These are phyloP conservation scores for Clitopilus passeckerianus DNA, from an alignment of 768 basidiomycete genomes.

Conservation along the genomic window DNA sequence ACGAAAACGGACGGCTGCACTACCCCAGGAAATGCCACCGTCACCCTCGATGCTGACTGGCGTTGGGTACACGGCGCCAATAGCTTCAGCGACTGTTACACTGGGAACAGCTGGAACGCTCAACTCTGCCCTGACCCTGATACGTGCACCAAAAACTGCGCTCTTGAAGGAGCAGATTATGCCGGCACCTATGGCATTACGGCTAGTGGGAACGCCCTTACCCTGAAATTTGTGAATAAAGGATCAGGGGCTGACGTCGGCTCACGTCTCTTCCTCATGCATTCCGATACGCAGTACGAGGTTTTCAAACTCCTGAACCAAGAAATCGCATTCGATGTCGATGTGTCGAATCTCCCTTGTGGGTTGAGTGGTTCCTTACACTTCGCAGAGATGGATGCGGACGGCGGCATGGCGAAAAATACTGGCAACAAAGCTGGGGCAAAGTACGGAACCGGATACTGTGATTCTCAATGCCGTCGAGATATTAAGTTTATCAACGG, in stretches of 20 bases:
- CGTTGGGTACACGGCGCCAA: slow-evolving; percentile 42
- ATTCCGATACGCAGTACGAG: slow-evolving; percentile 37
- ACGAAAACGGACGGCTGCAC: slow-evolving; percentile 36
- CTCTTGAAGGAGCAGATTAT: slow-evolving; percentile 44
- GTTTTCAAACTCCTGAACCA: slow-evolving; percentile 43
- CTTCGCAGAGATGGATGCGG: slow-evolving; percentile 52
- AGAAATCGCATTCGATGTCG: slow-evolving; percentile 60
- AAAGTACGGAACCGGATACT: slow-evolving; percentile 31
- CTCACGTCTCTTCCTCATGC: slow-evolving; percentile 47
- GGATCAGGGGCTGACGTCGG: slow-evolving; percentile 30
- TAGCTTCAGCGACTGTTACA: slow-evolving; percentile 43
- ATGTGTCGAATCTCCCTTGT: slow-evolving; percentile 51
- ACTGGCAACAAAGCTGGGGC: slow-evolving; percentile 53
- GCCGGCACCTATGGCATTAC: slow-evolving; percentile 48
- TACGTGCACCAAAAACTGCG: slow-evolving; percentile 41
- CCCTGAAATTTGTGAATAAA: slow-evolving; percentile 42
- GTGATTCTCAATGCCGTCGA: slow-evolving; percentile 46
- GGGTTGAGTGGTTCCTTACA: slow-evolving; percentile 58
- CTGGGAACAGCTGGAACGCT: slow-evolving; percentile 50
- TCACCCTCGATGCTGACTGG: slow-evolving; percentile 55
- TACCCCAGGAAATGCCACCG: slow-evolving; percentile 22
- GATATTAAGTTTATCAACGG: slow-evolving; percentile 61
- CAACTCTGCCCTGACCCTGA: slow-evolving; percentile 43
- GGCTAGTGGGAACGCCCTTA: slow-evolving; percentile 37
- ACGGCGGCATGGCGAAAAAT: slow-evolving; percentile 45